Base-by-base conservation (phyloP, 495 filamentous ascomycete species). In the Lophium mytilinum region DNA sequence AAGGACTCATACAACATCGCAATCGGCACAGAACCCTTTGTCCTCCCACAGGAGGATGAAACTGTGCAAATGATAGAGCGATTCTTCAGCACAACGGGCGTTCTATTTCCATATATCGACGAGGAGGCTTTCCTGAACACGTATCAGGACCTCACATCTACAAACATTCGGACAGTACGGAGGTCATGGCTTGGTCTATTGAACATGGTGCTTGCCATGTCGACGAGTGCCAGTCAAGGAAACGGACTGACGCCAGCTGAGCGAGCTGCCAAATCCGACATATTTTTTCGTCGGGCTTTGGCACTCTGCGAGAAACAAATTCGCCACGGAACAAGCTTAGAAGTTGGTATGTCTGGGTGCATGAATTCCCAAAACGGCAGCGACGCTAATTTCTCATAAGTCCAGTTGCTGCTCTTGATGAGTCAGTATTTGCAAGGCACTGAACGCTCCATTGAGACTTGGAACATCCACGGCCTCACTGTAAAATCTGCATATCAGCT, bases 391-490 rank as follows among this genome's bases (percentile, higher is more conserved):
- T 30, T 30, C 6, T 6, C 24, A 30, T 30, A 30, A 48, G 42
- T 76, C 1, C 72, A 76, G 49, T 68, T 70, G 36, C 64, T 76
- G 3, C 63, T 76, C 1, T n/a, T 76, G 4, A 65, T 74, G 64
- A 64, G 64, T 2, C 74, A 75, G 41, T 76, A 74, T 47, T 67
- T 76, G 9, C 74, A 76, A 57, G 72, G 71, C 1, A 76, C 74
- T 0, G 69, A 73, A 19, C 71, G 71, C 35, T 73, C 74, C 0
- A 67, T 71, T 0, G 74, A 76, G 48, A 72, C 73, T 36, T 76
- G 73, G 72, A 72, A 70, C 0, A 66, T 65, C 0, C 74, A 76
- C 52, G 74, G 74, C 1, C 56, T 76, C 0, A 72, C 74, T 9
- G 68, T 75, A 0, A 69, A 68, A 41, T 70, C 71, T 14, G 74